A percentile compares a stretch with the other conserved stretches of the same genome.
Evolutionary conservation across 2,329 filamentous ascomycete species (phyloP).

Genomic region (Lasiodiplodia sp.): DNA sequence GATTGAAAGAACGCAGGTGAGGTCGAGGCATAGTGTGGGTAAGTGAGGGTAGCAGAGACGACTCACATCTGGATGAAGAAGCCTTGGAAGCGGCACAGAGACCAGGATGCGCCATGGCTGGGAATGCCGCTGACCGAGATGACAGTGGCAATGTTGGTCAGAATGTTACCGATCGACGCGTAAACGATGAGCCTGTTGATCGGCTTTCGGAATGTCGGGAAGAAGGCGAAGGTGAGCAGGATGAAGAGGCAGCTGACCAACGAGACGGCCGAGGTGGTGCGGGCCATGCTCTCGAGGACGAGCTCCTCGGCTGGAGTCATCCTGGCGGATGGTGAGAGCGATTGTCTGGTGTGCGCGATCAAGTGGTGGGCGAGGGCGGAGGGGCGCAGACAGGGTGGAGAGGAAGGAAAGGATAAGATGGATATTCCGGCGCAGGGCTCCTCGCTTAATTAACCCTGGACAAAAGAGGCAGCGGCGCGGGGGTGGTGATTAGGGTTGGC

Average conservation of each 20-base stretch:
- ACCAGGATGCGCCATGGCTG: conserved; percentile 52
- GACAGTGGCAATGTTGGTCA: conserved; percentile 78
- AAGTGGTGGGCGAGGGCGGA: neutral
- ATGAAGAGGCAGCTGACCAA: conserved; percentile 75
- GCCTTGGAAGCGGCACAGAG: conserved; percentile 77
- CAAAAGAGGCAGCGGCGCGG: neutral
- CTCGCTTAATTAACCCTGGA: neutral
- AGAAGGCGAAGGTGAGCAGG: conserved; percentile 73
- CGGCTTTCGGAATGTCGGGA: conserved; percentile 78
- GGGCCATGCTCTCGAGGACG: conserved; percentile 69
- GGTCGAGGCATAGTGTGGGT: neutral
- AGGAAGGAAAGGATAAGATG: neutral
- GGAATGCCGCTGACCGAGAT: conserved; percentile 70
- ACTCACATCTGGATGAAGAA: conserved; percentile 84
- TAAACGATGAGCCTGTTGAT: conserved; percentile 87
- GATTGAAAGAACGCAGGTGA: neutral
- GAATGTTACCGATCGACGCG: conserved; percentile 80
- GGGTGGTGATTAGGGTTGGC: neutral
- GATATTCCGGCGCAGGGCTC: neutral
- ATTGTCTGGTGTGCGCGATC: neutral
- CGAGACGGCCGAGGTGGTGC: conserved; percentile 74
- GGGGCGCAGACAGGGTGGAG: neutral
- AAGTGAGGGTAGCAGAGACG: neutral
- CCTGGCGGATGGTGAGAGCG: conserved; percentile 7
- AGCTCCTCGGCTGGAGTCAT: conserved; percentile 36